Conservation (phyloP, 2,329 filamentous ascomycete species). For the Neurospora crassa region DNA sequence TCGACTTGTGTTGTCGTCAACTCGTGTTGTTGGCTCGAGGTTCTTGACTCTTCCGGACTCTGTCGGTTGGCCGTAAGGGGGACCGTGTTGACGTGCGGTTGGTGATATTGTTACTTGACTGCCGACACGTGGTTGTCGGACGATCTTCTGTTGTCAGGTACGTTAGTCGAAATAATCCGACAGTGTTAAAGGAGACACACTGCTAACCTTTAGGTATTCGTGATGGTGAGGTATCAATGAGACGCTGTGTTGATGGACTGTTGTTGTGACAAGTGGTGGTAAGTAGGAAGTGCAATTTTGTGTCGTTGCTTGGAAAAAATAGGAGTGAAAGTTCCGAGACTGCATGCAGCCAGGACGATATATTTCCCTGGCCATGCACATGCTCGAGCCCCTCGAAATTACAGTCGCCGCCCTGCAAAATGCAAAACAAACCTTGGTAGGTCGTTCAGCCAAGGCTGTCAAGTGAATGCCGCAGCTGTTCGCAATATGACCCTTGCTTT, state of each 20-base stretch:
- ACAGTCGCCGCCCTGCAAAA: neutral
- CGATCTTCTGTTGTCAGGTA: neutral
- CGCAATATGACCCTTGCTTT: neutral
- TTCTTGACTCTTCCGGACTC: neutral
- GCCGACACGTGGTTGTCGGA: neutral
- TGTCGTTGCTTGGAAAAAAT: neutral
- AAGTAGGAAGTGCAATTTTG: neutral
- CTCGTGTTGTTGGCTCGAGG: neutral
- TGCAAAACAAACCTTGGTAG: neutral
- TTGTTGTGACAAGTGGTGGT: neutral
- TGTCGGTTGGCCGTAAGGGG: neutral
- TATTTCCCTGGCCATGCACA: neutral
- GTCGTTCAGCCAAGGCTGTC: neutral
- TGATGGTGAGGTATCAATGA: neutral
- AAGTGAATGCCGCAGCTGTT: neutral
- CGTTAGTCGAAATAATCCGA: neutral
- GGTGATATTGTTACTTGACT: neutral
- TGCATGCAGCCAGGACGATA: neutral
- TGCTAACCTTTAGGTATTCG: neutral
- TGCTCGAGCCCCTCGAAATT: neutral
- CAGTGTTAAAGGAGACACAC: neutral
- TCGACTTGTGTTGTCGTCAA: neutral
- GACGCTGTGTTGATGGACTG: neutral
- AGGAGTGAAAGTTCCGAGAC: too few relatives aligned
- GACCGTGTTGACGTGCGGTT: neutral